Conservation (phyloP, 495 filamentous ascomycete genomes). For the Annulohypoxylon maeteangense region DNA sequence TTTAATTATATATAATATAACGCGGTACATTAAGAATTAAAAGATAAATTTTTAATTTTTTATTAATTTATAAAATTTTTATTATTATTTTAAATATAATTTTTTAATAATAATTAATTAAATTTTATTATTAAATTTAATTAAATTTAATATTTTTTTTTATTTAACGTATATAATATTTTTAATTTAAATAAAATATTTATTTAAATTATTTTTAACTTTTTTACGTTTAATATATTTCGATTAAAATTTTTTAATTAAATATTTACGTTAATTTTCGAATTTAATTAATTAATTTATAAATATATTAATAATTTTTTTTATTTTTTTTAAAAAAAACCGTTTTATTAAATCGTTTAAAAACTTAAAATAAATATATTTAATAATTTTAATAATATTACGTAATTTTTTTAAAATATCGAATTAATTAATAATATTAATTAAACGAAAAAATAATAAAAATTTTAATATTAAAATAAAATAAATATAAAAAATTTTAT, state of each 20-base stretch:
- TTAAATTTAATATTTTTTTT: not conserved
- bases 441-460: not conserved
- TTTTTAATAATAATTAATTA: not conserved
- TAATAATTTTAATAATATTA: not conserved
- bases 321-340: not conserved
- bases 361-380: not conserved
- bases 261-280: not conserved
- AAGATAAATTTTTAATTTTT: not conserved
- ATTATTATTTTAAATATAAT: not conserved
- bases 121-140: not conserved
- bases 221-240: not conserved
- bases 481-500: not conserved
- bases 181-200: not conserved
- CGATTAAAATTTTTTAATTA: not conserved
- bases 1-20: not conserved
- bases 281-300: not conserved
- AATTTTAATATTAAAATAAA: not conserved
- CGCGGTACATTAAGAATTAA: not conserved
- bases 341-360: not conserved
- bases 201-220: not conserved
- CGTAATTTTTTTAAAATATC: not conserved
- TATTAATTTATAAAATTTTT: not conserved
- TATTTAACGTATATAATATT: not conserved
- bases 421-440: not conserved
- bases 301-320: not conserved